These are phyloP conservation scores for Kodamaea suecica DNA, from an alignment of 1,139 yeast genomes.

Conservation along the genomic window DNA sequence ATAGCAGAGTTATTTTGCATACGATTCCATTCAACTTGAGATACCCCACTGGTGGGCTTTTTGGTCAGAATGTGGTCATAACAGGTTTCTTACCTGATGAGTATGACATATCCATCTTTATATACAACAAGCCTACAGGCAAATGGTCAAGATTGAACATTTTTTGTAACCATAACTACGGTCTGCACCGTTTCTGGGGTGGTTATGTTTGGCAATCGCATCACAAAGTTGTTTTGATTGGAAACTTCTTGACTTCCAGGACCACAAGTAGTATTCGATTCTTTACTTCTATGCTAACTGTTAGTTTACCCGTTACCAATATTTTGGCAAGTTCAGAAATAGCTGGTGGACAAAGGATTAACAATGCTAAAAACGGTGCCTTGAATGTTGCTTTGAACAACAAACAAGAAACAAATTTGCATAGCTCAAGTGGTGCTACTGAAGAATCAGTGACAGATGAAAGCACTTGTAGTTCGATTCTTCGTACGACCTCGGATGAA, in stretches of 20 bases:
- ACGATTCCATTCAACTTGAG: slow-evolving; percentile 41
- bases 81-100: slow-evolving; percentile 57
- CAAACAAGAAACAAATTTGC: slow-evolving; percentile 4
- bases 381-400: slow-evolving; percentile 5
- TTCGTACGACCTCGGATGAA: slow-evolving; percentile 13
- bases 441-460: slow-evolving; percentile 16
- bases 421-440: slow-evolving; percentile 9
- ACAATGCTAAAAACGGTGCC: neutral
- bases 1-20: slow-evolving; percentile 11
- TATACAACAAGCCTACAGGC: slow-evolving; percentile 59
- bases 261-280: slow-evolving; percentile 55
- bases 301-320: slow-evolving; percentile 66
- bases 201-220: slow-evolving; percentile 75
- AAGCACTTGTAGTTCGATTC: slow-evolving; percentile 15
- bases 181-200: slow-evolving; percentile 61
- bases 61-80: slow-evolving; percentile 61
- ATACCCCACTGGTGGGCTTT: slow-evolving; percentile 58
- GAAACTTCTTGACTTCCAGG: slow-evolving; percentile 46
- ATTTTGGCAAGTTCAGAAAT: slow-evolving; percentile 48
- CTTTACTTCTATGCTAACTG: slow-evolving; percentile 55
- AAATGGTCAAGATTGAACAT: slow-evolving; percentile 64
- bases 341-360: slow-evolving; percentile 19
- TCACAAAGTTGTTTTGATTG: slow-evolving; percentile 60
- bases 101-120: slow-evolving; percentile 52
- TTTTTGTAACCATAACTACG: slow-evolving; percentile 53